Percentiles rank a stretch among this genome's conserved stretches.
phyloP scores from a whole-genome alignment of 768 basidiomycete genomes.

The Thelephora aurantiotincta region DNA sequence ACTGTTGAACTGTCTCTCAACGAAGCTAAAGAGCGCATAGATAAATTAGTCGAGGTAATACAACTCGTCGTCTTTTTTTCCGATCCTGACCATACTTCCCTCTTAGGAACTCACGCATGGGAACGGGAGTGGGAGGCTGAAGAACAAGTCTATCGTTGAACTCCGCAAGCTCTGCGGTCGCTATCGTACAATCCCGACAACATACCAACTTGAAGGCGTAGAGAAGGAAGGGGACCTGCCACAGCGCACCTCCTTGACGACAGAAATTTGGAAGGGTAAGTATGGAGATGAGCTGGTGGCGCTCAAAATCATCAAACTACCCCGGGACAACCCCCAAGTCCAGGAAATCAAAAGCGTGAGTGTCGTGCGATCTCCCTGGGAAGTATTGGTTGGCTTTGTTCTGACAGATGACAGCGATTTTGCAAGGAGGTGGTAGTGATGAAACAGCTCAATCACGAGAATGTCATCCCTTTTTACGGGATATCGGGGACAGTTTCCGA shows the following conservation, averaged over 20 bases:
- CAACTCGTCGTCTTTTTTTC: too few species aligned
- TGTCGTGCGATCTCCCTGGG: not conserved
- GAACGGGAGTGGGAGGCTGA: too few species aligned
- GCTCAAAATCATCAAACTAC: not conserved
- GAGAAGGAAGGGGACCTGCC: too few species aligned
- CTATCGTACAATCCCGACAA: too few species aligned
- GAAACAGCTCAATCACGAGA: constrained; percentile 1
- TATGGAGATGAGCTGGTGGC: not conserved
- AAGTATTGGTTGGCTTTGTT: not conserved
- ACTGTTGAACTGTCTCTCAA: too few species aligned
- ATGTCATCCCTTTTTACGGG: constrained; percentile 2
- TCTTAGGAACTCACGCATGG: too few species aligned
- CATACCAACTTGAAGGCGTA: too few species aligned
- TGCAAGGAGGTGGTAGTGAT: constrained; percentile 2
- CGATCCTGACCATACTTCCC: too few species aligned
- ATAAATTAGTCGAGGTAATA: too few species aligned
- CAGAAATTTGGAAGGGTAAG: not conserved
- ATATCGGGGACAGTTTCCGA: not conserved
- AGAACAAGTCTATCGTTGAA: too few species aligned
- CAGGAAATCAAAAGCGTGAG: not conserved
- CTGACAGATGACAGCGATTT: not conserved
- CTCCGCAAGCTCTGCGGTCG: too few species aligned
- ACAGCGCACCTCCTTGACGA: not conserved
- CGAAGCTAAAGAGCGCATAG: too few species aligned
- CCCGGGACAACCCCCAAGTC: not conserved